Conservation (phyloP, 2,329 filamentous ascomycete species). For the Rutstroemia sp. region DNA sequence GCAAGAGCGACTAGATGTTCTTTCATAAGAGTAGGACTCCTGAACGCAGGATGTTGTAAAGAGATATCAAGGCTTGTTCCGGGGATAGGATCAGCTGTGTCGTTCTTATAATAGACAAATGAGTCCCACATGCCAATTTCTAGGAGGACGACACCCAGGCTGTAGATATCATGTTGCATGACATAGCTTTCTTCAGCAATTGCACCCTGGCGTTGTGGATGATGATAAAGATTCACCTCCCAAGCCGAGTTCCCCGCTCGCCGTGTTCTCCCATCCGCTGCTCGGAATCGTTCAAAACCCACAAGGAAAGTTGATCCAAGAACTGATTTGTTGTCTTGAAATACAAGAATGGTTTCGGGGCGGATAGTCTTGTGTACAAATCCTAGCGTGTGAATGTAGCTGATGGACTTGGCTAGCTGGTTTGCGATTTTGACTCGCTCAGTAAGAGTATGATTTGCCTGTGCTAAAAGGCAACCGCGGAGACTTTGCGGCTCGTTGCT, state of each 20-base stretch:
- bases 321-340: constrained; percentile 1
- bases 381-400: constrained; percentile 21
- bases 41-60: neutral
- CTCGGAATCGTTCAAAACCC: constrained; percentile 14
- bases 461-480: neutral
- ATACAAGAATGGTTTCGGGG: constrained; percentile 9
- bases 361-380: constrained; percentile 30
- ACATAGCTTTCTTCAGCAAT: constrained; percentile 11
- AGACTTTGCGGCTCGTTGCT: neutral
- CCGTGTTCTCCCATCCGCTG: constrained; percentile 9
- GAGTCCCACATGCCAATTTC: constrained; percentile 18
- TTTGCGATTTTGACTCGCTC: constrained; percentile 19
- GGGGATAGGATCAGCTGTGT: neutral
- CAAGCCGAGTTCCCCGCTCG: constrained; percentile 11
- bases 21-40: constrained; percentile 7
- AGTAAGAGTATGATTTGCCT: constrained; percentile 6
- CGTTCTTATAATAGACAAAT: constrained; percentile 8
- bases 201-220: constrained; percentile 15
- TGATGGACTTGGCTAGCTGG: constrained; percentile 24
- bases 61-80: neutral
- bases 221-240: constrained; percentile 17
- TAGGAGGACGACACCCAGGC: constrained; percentile 15
- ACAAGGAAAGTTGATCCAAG: constrained; percentile 8
- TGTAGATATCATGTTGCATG: constrained; percentile 23
- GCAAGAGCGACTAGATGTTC: constrained; percentile 12